Percentiles rank a stretch among this genome's conserved stretches.
These are phyloP conservation scores for Xylaria sp. DNA, from an alignment of 2,329 filamentous ascomycete species.

Conservation along the genomic window DNA sequence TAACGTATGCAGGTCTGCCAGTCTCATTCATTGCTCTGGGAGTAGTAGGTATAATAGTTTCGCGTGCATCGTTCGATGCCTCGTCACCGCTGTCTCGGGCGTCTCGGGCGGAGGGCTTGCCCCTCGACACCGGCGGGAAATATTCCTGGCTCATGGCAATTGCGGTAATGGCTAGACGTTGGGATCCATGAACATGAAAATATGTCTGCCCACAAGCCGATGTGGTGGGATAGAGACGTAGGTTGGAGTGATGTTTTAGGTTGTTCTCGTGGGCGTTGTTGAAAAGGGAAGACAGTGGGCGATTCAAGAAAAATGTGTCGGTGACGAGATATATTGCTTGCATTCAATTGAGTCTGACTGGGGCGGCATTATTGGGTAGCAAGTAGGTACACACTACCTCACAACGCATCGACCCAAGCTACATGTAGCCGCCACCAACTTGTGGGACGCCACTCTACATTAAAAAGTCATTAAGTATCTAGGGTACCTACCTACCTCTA, in stretches of 20 bases:
- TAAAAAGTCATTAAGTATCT: too few relatives aligned
- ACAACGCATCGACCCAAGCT: too few relatives aligned
- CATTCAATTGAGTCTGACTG: not conserved
- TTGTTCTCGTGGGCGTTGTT: constrained; percentile 7
- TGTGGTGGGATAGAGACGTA: not conserved
- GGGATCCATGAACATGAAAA: constrained; percentile 34
- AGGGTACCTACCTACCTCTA: too few relatives aligned
- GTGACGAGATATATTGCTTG: constrained; percentile 23
- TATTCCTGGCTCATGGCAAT: constrained; percentile 70
- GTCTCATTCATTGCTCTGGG: constrained; percentile 43
- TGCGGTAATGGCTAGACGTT: constrained; percentile 38
- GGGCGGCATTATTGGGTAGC: constrained; percentile 4
- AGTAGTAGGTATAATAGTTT: constrained; percentile 29
- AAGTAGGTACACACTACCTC: too few relatives aligned
- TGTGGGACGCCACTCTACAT: too few relatives aligned
- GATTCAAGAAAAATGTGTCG: constrained; percentile 23
- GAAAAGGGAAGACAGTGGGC: not conserved
- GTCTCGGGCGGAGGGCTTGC: constrained; percentile 56
- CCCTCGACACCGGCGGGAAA: constrained; percentile 50
- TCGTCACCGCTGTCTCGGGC: constrained; percentile 15
- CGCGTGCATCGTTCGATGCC: constrained; percentile 34
- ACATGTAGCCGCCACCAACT: not conserved
- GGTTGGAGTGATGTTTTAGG: not conserved
- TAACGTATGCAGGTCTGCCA: constrained; percentile 77
- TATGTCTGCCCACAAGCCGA: not conserved